phyloP scores from a whole-genome alignment of 2,329 filamentous ascomycete genomes.

The Fusarium heterosporum region DNA sequence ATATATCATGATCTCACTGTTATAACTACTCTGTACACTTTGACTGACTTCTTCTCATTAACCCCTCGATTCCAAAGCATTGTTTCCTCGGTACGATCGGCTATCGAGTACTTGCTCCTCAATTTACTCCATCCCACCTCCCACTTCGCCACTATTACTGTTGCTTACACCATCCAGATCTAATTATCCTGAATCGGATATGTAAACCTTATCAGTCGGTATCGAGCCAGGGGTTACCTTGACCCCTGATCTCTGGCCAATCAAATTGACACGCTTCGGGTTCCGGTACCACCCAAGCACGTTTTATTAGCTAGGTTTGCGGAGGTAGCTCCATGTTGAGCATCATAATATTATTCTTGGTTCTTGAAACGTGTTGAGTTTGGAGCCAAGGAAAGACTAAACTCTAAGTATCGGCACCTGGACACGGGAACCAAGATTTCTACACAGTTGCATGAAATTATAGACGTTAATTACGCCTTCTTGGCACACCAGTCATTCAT shows the following conservation, averaged over 20 bases:
- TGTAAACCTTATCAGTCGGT: neutral
- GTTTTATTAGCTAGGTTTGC: slow-evolving; percentile 20
- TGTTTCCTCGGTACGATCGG: neutral
- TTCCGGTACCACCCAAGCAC: slow-evolving; percentile 1
- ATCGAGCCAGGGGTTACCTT: neutral
- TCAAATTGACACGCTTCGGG: neutral
- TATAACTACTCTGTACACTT: too few relatives aligned
- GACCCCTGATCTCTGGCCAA: neutral
- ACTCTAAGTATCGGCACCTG: slow-evolving; percentile 16
- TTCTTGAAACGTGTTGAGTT: slow-evolving; percentile 20
- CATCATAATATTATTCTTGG: neutral
- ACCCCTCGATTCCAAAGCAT: too few relatives aligned
- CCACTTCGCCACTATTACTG: neutral
- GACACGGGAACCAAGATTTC: neutral
- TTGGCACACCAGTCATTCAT: neutral
- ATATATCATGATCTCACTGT: too few relatives aligned
- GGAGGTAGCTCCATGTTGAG: slow-evolving; percentile 19
- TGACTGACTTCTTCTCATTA: too few relatives aligned
- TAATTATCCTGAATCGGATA: slow-evolving; percentile 1
- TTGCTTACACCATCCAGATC: slow-evolving; percentile 15
- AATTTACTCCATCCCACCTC: slow-evolving; percentile 20
- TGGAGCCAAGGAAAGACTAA: neutral
- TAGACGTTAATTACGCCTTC: neutral
- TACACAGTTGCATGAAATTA: neutral
- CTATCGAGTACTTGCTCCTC: neutral